Conservation (phyloP, 805 yeast species). For the Saturnispora ahearnii region DNA sequence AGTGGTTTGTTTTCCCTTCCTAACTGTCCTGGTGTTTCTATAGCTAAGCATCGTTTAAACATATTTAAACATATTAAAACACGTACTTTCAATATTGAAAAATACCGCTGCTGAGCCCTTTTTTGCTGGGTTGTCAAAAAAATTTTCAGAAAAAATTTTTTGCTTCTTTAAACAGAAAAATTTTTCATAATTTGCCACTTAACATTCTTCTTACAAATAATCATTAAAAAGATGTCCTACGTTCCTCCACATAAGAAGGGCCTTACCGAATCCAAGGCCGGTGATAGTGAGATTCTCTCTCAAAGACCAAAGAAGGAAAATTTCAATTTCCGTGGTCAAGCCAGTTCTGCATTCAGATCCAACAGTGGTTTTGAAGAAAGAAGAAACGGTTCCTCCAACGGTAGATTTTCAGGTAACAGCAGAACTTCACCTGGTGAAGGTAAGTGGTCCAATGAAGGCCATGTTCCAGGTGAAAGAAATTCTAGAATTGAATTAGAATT, state of each 20-base stretch:
- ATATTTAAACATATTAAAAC: too few relatives aligned
- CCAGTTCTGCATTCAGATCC: constrained; percentile 17
- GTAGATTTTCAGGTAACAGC: constrained; percentile 27
- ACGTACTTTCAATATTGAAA: too few relatives aligned
- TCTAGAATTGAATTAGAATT: constrained; percentile 65
- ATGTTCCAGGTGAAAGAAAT: constrained; percentile 70
- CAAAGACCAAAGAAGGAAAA: constrained; percentile 16
- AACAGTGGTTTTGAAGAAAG: constrained; percentile 24
- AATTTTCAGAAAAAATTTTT: neutral
- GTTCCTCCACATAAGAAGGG: constrained; percentile 44
- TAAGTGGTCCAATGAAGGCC: constrained; percentile 78
- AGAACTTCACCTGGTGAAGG: constrained; percentile 55
- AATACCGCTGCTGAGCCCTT: neutral
- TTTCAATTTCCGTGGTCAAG: constrained; percentile 28
- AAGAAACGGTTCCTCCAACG: constrained; percentile 22
- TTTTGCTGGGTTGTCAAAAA: neutral
- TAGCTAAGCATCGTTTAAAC: too few relatives aligned
- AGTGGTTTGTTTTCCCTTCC: too few relatives aligned
- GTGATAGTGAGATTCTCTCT: constrained; percentile 3
- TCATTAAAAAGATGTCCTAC: constrained; percentile 27
- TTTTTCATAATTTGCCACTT: constrained; percentile 2
- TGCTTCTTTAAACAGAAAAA: neutral
- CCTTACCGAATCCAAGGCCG: constrained; percentile 12
- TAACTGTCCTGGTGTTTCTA: too few relatives aligned
- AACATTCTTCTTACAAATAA: neutral